A percentile compares a stretch with the other conserved stretches of the same genome.
Conservation (phyloP, 2,329 filamentous ascomycete species). For the Fusarium armeniacum region DNA sequence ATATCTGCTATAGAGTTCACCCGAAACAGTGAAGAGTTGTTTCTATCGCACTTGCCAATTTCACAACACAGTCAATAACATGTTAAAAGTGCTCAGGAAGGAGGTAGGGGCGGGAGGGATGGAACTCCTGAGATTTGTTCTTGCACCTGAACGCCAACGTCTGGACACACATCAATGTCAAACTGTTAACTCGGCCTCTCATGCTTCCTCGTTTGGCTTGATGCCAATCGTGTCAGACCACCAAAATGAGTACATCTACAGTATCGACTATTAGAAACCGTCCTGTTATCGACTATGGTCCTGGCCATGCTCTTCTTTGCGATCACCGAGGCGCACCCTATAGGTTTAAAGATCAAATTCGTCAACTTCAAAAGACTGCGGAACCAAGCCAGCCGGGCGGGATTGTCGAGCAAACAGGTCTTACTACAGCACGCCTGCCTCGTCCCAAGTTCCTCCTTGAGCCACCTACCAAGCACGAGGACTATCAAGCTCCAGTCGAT, state of each 20-base stretch:
- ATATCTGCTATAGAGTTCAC: too few species aligned
- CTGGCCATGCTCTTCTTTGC: slow-evolving; percentile 48
- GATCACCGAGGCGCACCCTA: slow-evolving; percentile 48
- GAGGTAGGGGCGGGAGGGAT: neutral
- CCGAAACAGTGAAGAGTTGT: neutral
- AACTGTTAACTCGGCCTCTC: neutral
- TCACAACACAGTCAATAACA: neutral
- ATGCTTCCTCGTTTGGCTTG: neutral
- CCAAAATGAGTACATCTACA: slow-evolving; percentile 21
- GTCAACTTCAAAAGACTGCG: slow-evolving; percentile 35
- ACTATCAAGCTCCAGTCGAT: neutral
- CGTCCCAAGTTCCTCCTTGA: slow-evolving; percentile 26
- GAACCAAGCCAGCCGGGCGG: slow-evolving; percentile 23
- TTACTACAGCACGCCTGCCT: slow-evolving; percentile 39
- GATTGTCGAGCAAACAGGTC: slow-evolving; percentile 44
- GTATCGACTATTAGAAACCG: slow-evolving; percentile 14
- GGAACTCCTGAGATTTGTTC: neutral
- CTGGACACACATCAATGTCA: neutral
- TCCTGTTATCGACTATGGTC: slow-evolving; percentile 49
- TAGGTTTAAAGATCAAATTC: slow-evolving; percentile 46
- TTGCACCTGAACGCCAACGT: neutral
- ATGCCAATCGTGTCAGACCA: neutral
- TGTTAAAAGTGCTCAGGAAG: neutral
- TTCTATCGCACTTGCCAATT: neutral
- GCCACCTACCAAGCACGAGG: neutral